These are phyloP conservation scores for Rugonectria rugulosa DNA, from an alignment of 2,329 filamentous ascomycete species.

Conservation along the genomic window DNA sequence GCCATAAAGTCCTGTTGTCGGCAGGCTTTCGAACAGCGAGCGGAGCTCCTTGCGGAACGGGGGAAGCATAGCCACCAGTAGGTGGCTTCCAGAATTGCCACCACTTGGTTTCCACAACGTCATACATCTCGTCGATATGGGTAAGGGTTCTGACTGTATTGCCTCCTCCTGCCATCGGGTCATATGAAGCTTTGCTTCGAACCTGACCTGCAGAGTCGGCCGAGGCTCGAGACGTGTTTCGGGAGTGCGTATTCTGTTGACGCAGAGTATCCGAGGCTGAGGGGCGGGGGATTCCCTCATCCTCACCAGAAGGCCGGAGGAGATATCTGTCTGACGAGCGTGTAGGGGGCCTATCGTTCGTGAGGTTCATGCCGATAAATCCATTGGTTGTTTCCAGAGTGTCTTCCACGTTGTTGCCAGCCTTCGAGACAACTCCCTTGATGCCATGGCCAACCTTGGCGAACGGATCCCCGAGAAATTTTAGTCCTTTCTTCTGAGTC, in stretches of 20 bases:
- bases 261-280: slow-evolving; percentile 42
- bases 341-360: slow-evolving; percentile 14
- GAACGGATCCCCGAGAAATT: slow-evolving; percentile 47
- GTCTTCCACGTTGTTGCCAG: slow-evolving; percentile 58
- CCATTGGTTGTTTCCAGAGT: slow-evolving; percentile 64
- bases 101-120: slow-evolving; percentile 57
- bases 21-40: slow-evolving; percentile 47
- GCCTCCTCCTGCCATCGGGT: slow-evolving; percentile 30
- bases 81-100: slow-evolving; percentile 73
- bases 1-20: slow-evolving; percentile 56
- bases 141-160: slow-evolving; percentile 62
- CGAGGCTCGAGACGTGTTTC: slow-evolving; percentile 48
- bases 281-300: slow-evolving; percentile 33
- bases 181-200: slow-evolving; percentile 13
- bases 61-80: slow-evolving; percentile 66
- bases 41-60: slow-evolving; percentile 64
- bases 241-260: slow-evolving; percentile 45
- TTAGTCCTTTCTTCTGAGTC: slow-evolving; percentile 37
- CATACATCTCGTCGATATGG: slow-evolving; percentile 58
- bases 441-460: slow-evolving; percentile 59
- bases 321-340: slow-evolving; percentile 36
- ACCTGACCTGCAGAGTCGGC: slow-evolving; percentile 46
- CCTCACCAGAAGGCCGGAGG: slow-evolving; percentile 44
- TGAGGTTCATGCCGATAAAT: slow-evolving; percentile 46
- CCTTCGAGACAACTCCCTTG: slow-evolving; percentile 52